Evolutionary conservation across 2,329 filamentous ascomycete species (phyloP).

Genomic region (Blastomyces gilchristii): DNA sequence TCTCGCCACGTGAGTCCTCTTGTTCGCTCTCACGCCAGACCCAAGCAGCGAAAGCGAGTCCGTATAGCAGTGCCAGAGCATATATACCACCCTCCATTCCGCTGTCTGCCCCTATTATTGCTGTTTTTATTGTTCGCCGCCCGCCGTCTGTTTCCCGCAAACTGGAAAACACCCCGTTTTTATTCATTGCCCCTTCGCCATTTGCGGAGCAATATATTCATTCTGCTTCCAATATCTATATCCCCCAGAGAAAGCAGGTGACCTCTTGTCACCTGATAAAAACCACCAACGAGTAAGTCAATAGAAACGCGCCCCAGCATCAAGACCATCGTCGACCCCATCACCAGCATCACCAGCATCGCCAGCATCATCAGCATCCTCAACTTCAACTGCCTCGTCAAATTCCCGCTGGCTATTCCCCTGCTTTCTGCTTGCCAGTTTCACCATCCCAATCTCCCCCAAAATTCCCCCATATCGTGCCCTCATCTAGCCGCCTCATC

Average conservation of each 20-base stretch:
- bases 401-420: neutral
- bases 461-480: neutral
- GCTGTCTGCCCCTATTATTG: too few relatives aligned
- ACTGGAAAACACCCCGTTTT: too few relatives aligned
- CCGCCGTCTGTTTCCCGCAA: too few relatives aligned
- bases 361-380: neutral
- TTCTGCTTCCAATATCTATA: neutral
- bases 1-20: slow-evolving; percentile 4
- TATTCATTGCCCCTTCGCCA: neutral
- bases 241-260: slow-evolving; percentile 29
- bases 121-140: too few relatives aligned
- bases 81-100: neutral
- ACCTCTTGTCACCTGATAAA: slow-evolving; percentile 38
- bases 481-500: neutral
- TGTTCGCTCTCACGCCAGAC: too few relatives aligned
- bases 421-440: neutral
- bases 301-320: neutral
- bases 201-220: neutral
- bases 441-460: neutral
- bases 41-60: too few relatives aligned
- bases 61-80: too few relatives aligned
- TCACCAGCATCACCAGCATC: neutral
- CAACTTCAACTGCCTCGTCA: neutral
- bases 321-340: neutral
- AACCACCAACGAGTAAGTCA: slow-evolving; percentile 19